These are phyloP conservation scores for Saprolegnia diclina DNA, from an alignment of 352 stramenopile species.

Conservation along the genomic window DNA sequence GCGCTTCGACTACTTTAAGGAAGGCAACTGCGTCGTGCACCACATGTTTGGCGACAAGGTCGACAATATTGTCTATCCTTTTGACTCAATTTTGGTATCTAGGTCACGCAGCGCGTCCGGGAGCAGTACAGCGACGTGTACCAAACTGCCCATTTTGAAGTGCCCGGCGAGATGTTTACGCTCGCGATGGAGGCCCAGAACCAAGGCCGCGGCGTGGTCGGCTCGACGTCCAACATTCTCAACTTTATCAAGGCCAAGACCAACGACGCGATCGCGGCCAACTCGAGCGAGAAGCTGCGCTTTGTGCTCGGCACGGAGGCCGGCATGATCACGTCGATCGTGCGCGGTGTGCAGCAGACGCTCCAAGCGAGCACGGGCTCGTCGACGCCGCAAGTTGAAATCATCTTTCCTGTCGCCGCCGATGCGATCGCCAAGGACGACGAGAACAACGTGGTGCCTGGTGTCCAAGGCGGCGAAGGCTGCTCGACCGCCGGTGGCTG, in stretches of 20 bases:
- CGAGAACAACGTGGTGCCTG: slow-evolving; percentile 78
- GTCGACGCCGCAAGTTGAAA: slow-evolving; percentile 87
- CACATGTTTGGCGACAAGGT: slow-evolving; percentile 97
- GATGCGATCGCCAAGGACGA: slow-evolving; percentile 84
- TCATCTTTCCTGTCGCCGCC: slow-evolving; percentile 95
- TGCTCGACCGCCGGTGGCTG: slow-evolving; percentile 96
- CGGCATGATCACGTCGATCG: slow-evolving; percentile 98
- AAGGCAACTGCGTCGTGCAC: slow-evolving; percentile 96
- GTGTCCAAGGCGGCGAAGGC: slow-evolving; percentile 90
- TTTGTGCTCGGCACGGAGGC: slow-evolving; percentile 96
- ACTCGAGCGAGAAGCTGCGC: slow-evolving; percentile 69
- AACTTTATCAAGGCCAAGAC: slow-evolving; percentile 97
- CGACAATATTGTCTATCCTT: too few species aligned
- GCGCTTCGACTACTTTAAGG: slow-evolving; percentile 92
- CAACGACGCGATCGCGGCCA: slow-evolving; percentile 60
- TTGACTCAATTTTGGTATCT: too few species aligned
- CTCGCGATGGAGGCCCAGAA: slow-evolving; percentile 92
- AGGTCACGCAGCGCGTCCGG: slow-evolving; percentile 78
- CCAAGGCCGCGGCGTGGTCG: slow-evolving; percentile 87
- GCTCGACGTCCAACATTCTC: slow-evolving; percentile 96
- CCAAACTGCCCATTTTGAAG: slow-evolving; percentile 96
- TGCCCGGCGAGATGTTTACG: slow-evolving; percentile 98
- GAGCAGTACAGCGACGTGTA: slow-evolving; percentile 90
- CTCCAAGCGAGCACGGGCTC: slow-evolving; percentile 39
- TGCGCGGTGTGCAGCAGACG: slow-evolving; percentile 87